phyloP scores from a whole-genome alignment of 2,329 filamentous ascomycete species.

The Colletotrichum plurivorum region DNA sequence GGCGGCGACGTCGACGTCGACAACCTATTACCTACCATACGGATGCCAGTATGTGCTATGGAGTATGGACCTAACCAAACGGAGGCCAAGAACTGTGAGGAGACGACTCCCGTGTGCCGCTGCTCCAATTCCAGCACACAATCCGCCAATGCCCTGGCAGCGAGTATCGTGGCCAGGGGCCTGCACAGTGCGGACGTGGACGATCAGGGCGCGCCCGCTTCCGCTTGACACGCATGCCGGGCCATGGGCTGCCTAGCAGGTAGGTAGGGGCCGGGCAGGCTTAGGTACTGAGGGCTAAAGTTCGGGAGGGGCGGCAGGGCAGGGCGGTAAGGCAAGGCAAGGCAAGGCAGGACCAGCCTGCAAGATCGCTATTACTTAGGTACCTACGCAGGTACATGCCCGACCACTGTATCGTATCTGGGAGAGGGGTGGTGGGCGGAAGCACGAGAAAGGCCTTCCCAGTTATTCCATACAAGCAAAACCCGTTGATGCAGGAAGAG shows the following conservation, averaged over 20 bases:
- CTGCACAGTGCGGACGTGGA: slow-evolving; percentile 30
- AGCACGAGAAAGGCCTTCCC: slow-evolving; percentile 14
- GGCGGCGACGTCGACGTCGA: slow-evolving; percentile 35
- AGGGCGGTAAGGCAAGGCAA: slow-evolving; percentile 37
- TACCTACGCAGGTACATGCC: too few species aligned
- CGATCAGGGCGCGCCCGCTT: slow-evolving; percentile 16
- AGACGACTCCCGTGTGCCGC: background rate
- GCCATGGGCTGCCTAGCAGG: background rate
- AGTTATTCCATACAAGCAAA: background rate
- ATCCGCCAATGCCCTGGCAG: slow-evolving; percentile 23
- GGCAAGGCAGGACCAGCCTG: slow-evolving; percentile 9
- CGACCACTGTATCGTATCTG: too few species aligned
- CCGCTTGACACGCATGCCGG: slow-evolving; percentile 26
- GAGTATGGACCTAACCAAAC: background rate
- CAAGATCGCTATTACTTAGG: too few species aligned
- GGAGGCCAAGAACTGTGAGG: slow-evolving; percentile 12
- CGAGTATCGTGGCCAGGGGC: slow-evolving; percentile 19
- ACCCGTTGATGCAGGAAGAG: background rate
- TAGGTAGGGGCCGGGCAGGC: too few species aligned
- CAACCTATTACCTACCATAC: background rate
- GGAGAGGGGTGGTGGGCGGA: background rate
- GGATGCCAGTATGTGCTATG: too few species aligned
- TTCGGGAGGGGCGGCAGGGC: slow-evolving; percentile 2
- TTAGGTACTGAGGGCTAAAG: too few species aligned
- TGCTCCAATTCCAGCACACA: background rate